phyloP scores from a whole-genome alignment of 139 green algal genomes.

The Klebsormidium nitens region DNA sequence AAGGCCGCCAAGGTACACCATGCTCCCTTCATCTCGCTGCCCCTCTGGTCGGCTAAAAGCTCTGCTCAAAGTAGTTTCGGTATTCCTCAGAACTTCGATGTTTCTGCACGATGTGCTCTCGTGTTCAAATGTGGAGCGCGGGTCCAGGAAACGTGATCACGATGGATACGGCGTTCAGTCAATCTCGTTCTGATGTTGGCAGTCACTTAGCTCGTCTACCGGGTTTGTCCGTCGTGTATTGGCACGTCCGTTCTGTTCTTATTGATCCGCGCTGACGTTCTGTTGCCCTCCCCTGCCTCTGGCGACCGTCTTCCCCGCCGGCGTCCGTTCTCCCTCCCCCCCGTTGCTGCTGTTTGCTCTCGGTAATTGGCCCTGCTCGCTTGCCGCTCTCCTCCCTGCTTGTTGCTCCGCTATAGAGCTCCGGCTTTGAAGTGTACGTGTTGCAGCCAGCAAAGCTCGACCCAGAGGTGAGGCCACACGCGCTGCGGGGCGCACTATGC shows the following conservation, averaged over 20 bases:
- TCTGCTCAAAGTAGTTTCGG: background rate
- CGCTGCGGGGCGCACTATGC: too few species aligned
- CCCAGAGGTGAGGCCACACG: background rate
- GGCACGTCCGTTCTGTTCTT: background rate
- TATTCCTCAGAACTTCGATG: background rate
- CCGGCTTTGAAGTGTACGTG: slow-evolving; percentile 58
- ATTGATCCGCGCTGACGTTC: background rate
- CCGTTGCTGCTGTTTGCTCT: background rate
- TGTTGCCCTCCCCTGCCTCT: background rate
- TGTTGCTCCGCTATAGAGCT: slow-evolving; percentile 23
- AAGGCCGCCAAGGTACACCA: background rate
- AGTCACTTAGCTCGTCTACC: background rate
- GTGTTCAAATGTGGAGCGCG: background rate
- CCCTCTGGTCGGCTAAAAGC: background rate
- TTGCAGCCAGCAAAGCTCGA: slow-evolving; percentile 22
- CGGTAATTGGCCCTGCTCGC: background rate
- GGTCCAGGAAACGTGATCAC: slow-evolving; percentile 16
- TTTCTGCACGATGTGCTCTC: background rate
- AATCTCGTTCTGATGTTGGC: slow-evolving; percentile 8
- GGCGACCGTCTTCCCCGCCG: background rate
- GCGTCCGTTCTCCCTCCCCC: background rate
- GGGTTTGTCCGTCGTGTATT: background rate
- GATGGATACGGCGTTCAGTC: slow-evolving; percentile 21
- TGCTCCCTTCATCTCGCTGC: background rate
- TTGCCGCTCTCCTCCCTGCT: background rate